Evolutionary conservation across 2,329 filamentous ascomycete genomes (phyloP).

Genomic region (Mycocentrospora acerina): DNA sequence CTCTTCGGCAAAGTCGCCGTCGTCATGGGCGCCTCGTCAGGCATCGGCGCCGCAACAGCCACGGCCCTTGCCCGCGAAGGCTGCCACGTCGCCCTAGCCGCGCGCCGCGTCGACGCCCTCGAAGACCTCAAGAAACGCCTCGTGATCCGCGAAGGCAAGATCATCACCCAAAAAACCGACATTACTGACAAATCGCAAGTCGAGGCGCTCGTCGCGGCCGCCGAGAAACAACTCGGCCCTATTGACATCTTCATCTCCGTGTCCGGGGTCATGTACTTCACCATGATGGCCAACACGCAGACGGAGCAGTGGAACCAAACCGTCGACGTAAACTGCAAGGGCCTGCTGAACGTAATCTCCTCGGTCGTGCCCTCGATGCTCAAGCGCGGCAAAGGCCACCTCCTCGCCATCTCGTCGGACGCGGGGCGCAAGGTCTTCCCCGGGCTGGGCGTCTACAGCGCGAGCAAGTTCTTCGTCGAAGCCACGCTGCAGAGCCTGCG

Average conservation of each 20-base stretch:
- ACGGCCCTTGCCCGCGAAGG: conserved; percentile 69
- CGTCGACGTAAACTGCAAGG: conserved; percentile 86
- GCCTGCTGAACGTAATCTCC: conserved; percentile 71
- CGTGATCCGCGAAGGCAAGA: conserved; percentile 59
- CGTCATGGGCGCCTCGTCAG: conserved; percentile 77
- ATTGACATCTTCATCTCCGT: conserved; percentile 79
- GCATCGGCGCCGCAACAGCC: conserved; percentile 75
- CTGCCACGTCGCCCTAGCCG: conserved; percentile 70
- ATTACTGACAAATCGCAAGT: conserved; percentile 69
- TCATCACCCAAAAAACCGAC: conserved; percentile 70
- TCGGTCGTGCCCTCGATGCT: conserved; percentile 72
- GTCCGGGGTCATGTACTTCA: conserved; percentile 86
- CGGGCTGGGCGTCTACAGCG: conserved; percentile 78
- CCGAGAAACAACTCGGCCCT: conserved; percentile 65
- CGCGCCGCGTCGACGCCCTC: conserved; percentile 68
- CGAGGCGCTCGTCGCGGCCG: conserved; percentile 62
- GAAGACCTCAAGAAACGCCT: conserved; percentile 67
- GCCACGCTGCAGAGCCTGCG: conserved; percentile 74
- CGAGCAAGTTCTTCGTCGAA: conserved; percentile 83
- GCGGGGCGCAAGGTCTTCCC: conserved; percentile 81
- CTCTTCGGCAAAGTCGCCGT: conserved; percentile 71
- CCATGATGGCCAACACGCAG: conserved; percentile 77
- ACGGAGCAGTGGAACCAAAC: conserved; percentile 78
- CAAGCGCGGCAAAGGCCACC: conserved; percentile 66
- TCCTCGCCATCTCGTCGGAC: conserved; percentile 80